These are phyloP conservation scores for Rutstroemia sydowiana DNA, from an alignment of 2,329 filamentous ascomycete species.

Conservation along the genomic window DNA sequence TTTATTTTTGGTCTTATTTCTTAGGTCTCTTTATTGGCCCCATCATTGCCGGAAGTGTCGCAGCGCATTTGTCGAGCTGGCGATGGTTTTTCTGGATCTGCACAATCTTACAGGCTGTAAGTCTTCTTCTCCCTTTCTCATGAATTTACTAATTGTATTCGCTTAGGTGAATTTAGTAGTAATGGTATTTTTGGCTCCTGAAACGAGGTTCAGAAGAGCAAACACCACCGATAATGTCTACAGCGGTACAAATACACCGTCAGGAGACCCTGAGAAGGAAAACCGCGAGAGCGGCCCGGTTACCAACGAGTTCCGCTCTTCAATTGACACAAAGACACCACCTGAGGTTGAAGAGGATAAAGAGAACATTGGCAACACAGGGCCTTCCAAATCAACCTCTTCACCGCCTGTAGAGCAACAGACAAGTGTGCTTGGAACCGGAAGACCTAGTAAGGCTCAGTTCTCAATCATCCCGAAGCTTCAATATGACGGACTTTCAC, in stretches of 20 bases:
- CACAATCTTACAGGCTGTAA: slow-evolving; percentile 8
- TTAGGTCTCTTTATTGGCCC: background rate
- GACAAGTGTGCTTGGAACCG: background rate
- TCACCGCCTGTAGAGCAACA: background rate
- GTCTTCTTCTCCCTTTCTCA: background rate
- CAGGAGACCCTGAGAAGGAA: background rate
- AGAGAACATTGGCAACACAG: background rate
- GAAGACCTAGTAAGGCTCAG: background rate
- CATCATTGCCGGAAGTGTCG: slow-evolving; percentile 33
- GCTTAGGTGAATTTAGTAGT: background rate
- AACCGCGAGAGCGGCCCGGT: background rate
- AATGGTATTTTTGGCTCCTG: background rate
- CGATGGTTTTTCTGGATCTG: slow-evolving; percentile 18
- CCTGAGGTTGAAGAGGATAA: background rate
- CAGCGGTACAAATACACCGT: no score
- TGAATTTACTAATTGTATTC: background rate
- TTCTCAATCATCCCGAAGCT: background rate
- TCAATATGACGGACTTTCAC: background rate
- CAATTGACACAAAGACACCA: no score
- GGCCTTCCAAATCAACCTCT: background rate
- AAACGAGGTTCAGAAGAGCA: background rate
- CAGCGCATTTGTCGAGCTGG: slow-evolving; percentile 24
- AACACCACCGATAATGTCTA: background rate
- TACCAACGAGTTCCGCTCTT: background rate
- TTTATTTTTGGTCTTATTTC: slow-evolving; percentile 12